Conservation (phyloP, 441 rosid genomes). For the Eruca vesicaria region DNA sequence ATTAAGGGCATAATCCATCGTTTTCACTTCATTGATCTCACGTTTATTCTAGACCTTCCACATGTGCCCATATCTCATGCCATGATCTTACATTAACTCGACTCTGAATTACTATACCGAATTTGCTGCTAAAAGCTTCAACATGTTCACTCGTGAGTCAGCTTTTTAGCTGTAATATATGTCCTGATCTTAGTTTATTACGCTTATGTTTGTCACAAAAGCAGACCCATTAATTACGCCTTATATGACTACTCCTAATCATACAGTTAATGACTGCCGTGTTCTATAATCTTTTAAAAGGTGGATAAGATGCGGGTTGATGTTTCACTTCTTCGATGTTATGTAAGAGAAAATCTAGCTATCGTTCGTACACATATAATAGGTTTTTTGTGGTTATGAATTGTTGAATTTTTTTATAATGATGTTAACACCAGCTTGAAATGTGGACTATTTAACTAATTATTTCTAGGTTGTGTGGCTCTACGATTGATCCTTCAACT, state of each 20-base stretch:
- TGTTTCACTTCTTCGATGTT: neutral
- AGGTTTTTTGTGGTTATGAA: conserved; percentile 16
- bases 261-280: neutral
- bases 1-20: conserved; percentile 14
- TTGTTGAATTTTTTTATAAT: neutral
- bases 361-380: neutral
- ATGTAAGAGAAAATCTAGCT: neutral
- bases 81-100: neutral
- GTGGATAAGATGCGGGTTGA: neutral
- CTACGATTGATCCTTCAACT: conserved; percentile 12
- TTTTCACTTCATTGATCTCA: conserved; percentile 21
- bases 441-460: conserved; percentile 15
- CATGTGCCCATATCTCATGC: conserved; percentile 8
- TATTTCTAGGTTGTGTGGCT: neutral
- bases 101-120: neutral
- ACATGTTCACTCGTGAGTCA: conserved; percentile 1
- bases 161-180: neutral
- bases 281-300: neutral
- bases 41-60: conserved; percentile 12
- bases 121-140: neutral
- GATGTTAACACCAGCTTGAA: conserved; percentile 7
- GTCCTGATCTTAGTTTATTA: neutral
- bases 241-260: neutral
- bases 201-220: neutral
- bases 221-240: neutral